Percentiles rank a stretch among this genome's conserved stretches.
Evolutionary conservation across 306 rosid species (phyloP).

Genomic region (Vachellia pachyceras): DNA sequence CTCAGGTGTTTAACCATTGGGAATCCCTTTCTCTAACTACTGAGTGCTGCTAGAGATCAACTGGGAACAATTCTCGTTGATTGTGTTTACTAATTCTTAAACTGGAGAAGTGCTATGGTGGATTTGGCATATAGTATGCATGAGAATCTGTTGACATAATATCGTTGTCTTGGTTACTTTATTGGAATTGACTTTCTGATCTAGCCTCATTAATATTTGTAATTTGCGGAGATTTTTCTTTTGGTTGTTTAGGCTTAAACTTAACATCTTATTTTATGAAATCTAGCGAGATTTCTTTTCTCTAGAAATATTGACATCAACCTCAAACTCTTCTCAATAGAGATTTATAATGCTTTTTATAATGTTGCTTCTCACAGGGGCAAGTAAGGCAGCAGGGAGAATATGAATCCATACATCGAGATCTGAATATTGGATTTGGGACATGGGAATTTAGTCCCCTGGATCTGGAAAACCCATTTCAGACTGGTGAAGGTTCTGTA

Average conservation of each 20-base stretch:
- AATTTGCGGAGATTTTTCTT: neutral
- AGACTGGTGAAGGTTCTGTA: too few species aligned
- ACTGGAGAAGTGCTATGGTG: conserved; percentile 18
- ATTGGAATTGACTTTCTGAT: conserved; percentile 14
- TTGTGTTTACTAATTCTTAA: neutral
- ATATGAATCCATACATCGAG: conserved; percentile 54
- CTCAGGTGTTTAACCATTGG: neutral
- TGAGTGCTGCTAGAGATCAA: conserved; percentile 15
- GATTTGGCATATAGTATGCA: conserved; percentile 13
- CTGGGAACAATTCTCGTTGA: conserved; percentile 7
- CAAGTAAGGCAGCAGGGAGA: conserved; percentile 65
- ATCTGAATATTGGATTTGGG: conserved; percentile 61
- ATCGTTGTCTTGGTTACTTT: neutral
- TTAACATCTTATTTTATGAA: conserved; percentile 13
- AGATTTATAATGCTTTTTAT: neutral
- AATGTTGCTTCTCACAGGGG: conserved; percentile 47
- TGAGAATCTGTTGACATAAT: conserved; percentile 8
- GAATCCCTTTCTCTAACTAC: neutral
- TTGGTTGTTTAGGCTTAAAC: conserved; percentile 16
- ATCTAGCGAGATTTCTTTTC: neutral
- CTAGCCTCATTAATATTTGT: conserved; percentile 9
- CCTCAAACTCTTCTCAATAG: neutral
- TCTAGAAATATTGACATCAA: neutral
- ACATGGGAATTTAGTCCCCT: conserved; percentile 79
- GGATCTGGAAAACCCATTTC: conserved; percentile 71